Percentiles rank a stretch among this genome's conserved stretches.
Conservation (phyloP, 345 rosid genomes). For the Lepidium didymum region DNA sequence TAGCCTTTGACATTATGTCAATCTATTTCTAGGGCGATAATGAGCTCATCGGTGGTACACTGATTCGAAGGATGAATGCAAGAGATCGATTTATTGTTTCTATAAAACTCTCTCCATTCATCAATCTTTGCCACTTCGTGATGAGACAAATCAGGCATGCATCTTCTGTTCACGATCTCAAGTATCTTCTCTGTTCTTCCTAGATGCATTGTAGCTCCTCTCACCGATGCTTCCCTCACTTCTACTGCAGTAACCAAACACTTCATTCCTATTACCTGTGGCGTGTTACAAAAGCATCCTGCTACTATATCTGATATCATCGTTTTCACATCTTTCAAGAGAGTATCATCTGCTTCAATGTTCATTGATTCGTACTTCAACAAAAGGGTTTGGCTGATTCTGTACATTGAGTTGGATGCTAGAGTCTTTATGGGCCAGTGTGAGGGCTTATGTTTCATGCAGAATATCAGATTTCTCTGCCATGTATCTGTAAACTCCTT, state of each 20-base stretch:
- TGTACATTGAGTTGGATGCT: conserved; percentile 79
- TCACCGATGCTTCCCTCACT: conserved; percentile 45
- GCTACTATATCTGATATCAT: conserved; percentile 59
- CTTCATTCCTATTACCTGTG: conserved; percentile 37
- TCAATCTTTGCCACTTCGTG: conserved; percentile 44
- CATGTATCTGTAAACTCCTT: conserved; percentile 34
- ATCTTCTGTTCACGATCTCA: conserved; percentile 41
- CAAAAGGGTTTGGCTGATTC: conserved; percentile 56
- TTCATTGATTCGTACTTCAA: conserved; percentile 25
- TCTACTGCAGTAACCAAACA: conserved; percentile 51
- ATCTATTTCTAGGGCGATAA: conserved; percentile 1
- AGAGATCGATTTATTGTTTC: not conserved
- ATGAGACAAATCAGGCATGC: conserved; percentile 33
- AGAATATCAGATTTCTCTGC: conserved; percentile 11
- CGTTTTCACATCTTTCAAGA: conserved; percentile 39
- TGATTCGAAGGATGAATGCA: conserved; percentile 10
- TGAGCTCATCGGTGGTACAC: not conserved
- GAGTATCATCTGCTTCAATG: conserved; percentile 9
- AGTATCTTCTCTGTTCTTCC: conserved; percentile 50
- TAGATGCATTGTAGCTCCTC: conserved; percentile 46
- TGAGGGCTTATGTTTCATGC: conserved; percentile 37
- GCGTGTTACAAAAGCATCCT: conserved; percentile 72
- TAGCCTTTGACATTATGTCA: not conserved
- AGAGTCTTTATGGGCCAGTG: conserved; percentile 59
- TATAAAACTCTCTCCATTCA: conserved; percentile 45